Evolutionary conservation across 306 rosid species (phyloP).

Genomic region (Castanea mollissima): DNA sequence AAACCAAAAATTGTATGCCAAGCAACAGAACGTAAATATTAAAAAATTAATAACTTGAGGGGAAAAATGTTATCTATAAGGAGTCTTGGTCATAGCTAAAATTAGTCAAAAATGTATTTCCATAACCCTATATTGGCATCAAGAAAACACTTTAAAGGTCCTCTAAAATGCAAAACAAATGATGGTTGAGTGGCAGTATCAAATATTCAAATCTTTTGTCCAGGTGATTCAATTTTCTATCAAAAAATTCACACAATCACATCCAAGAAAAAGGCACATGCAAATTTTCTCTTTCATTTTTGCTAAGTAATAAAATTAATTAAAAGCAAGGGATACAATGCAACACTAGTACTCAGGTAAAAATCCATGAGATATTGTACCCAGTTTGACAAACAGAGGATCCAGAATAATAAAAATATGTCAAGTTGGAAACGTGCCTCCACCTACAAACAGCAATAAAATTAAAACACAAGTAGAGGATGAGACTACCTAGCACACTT

Average conservation of each 20-base stretch:
- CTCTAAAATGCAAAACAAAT: conserved; percentile 8
- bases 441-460: conserved; percentile 1
- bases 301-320: neutral
- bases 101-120: neutral
- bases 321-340: neutral
- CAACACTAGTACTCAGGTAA: neutral
- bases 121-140: neutral
- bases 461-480: conserved; percentile 18
- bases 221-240: conserved; percentile 8
- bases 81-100: neutral
- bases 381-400: neutral
- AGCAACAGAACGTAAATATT: neutral
- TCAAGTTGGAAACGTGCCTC: neutral
- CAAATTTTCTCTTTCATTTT: neutral
- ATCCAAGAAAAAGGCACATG: neutral
- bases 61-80: conserved; percentile 6
- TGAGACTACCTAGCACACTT: conserved; percentile 80
- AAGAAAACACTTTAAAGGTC: neutral
- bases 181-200: conserved; percentile 10
- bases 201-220: neutral
- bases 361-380: neutral
- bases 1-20: neutral
- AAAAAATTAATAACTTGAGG: neutral
- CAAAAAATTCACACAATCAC: conserved; percentile 12
- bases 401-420: neutral